Evolutionary conservation across 2,329 filamentous ascomycete species (phyloP), one percentile per base, ranked within the genome.

Genomic region (Zopfia rhizophila): DNA sequence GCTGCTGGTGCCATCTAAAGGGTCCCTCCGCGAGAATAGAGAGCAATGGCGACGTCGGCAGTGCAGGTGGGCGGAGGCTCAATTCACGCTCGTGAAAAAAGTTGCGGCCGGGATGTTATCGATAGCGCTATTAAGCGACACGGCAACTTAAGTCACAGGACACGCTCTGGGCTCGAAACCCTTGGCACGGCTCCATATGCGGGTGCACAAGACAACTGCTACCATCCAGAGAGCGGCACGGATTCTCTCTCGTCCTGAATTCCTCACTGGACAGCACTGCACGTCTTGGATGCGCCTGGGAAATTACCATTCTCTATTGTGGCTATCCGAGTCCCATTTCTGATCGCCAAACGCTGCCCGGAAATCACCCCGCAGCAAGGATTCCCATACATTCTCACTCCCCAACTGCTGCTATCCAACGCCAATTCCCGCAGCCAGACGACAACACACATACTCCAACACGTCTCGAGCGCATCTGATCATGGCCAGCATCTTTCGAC

Each of bases 401-500:
- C 30, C 36, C 63, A 60, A 51, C 60, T 47, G 52, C 53, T 55
- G 53, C 51, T 55, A 47, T 55, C 60, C 64, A 60, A 55, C 63
- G 55, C 51, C 61, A 53, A 53, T 60, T 53, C 32, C 43, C 49
- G 42, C 54, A 50, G 51, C 36, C 56, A 56, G 48, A 53, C 56
- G 45, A 50, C 53, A 53, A 55, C 62, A 53, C 48, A 36, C 71
- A 80, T 58, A 75, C 22, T n/a, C 42, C 57, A 51, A 36, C 50
- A 51, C 48, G 24, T 41, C 35, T 16, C 14, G 50, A 19, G 40
- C 38, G 24, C 42, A 52, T 14, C 38, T 44, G 36, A 56, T 51
- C 52, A 97, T 97, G 92, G 89, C 91, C 66, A 89, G 90, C 63
- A 79, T 99, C 72, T 96, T 99, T 76, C 89, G 88, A 70, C 88